Evolutionary conservation across 345 rosid genomes (phyloP).

Genomic region (Euphorbia peplus): DNA sequence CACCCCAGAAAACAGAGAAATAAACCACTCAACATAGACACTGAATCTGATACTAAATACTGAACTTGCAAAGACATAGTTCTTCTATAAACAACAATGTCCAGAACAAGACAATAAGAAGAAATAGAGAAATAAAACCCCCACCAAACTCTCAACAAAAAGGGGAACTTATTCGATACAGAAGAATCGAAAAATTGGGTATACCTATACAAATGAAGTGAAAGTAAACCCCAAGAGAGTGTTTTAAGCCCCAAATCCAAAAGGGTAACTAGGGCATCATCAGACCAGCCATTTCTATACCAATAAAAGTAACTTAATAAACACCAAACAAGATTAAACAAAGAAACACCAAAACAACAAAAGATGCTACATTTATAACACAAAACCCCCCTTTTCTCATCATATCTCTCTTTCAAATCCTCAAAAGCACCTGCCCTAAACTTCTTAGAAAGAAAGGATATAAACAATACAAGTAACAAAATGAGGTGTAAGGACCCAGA

Average conservation of each 20-base stretch:
- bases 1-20: constrained; percentile 55
- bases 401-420: constrained; percentile 6
- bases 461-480: constrained; percentile 38
- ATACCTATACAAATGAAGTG: constrained; percentile 32
- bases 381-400: constrained; percentile 14
- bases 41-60: constrained; percentile 43
- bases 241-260: constrained; percentile 54
- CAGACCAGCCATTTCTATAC: constrained; percentile 60
- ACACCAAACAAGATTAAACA: constrained; percentile 47
- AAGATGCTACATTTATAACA: constrained; percentile 44
- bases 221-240: constrained; percentile 59
- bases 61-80: constrained; percentile 27
- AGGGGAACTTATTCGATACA: constrained; percentile 39
- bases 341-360: constrained; percentile 51
- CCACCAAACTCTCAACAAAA: constrained; percentile 69
- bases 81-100: constrained; percentile 35
- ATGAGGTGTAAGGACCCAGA: constrained; percentile 41
- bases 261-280: constrained; percentile 42
- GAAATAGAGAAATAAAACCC: constrained; percentile 51
- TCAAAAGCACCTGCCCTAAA: constrained; percentile 25
- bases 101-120: constrained; percentile 56
- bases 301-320: constrained; percentile 58
- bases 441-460: constrained; percentile 35
- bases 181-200: constrained; percentile 24
- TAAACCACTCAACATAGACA: constrained; percentile 45